phyloP scores from a whole-genome alignment of 2,329 filamentous ascomycete species.

The Elsinoe necatrix region DNA sequence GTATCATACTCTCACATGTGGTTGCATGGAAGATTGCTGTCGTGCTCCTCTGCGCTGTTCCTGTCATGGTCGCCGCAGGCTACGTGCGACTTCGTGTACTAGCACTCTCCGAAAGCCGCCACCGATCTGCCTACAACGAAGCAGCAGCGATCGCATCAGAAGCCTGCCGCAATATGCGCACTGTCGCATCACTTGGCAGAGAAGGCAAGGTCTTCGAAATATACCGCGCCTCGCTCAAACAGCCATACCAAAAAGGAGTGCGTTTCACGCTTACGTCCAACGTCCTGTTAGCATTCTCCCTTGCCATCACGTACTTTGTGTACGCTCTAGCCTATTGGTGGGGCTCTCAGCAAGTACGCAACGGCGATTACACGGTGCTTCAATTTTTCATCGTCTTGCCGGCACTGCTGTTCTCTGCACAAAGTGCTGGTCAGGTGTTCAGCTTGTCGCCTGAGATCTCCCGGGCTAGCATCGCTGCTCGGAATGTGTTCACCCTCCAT shows the following conservation, averaged over 20 bases:
- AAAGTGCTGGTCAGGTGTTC: slow-evolving; percentile 40
- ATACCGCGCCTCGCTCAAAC: slow-evolving; percentile 32
- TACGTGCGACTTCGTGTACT: slow-evolving; percentile 41
- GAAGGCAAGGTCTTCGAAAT: slow-evolving; percentile 33
- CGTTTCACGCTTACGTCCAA: slow-evolving; percentile 36
- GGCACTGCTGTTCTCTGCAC: slow-evolving; percentile 40
- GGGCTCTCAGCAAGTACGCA: slow-evolving; percentile 37
- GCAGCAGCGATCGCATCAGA: slow-evolving; percentile 59
- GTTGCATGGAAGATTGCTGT: slow-evolving; percentile 46
- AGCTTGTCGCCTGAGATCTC: slow-evolving; percentile 39
- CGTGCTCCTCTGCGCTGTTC: slow-evolving; percentile 42
- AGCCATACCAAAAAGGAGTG: slow-evolving; percentile 34
- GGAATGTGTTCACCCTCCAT: slow-evolving; percentile 36
- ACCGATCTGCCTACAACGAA: slow-evolving; percentile 55
- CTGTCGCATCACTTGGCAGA: slow-evolving; percentile 40
- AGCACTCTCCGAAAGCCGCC: slow-evolving; percentile 53
- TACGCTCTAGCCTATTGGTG: slow-evolving; percentile 44
- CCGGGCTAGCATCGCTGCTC: slow-evolving; percentile 37
- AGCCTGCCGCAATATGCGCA: slow-evolving; percentile 58
- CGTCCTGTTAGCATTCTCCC: slow-evolving; percentile 36
- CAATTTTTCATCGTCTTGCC: slow-evolving; percentile 41
- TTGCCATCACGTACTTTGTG: slow-evolving; percentile 40
- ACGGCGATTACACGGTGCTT: slow-evolving; percentile 34
- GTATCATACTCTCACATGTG: slow-evolving; percentile 40
- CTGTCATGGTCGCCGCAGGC: slow-evolving; percentile 39